phyloP scores from a whole-genome alignment of 1,139 yeast species.

The Suhomyces maxii region DNA sequence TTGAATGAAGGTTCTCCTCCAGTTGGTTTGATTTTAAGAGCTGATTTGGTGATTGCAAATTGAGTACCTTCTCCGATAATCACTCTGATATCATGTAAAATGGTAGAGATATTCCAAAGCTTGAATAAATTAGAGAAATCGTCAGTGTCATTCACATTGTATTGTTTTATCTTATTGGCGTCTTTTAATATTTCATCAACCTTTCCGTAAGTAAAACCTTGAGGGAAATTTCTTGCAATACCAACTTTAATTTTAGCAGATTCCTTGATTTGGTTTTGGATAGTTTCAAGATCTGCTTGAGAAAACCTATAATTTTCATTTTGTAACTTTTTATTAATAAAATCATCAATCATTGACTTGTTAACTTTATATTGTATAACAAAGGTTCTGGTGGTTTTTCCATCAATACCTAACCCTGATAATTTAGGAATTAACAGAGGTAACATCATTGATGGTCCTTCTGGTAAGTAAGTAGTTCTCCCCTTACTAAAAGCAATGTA shows the following conservation, averaged over 20 bases:
- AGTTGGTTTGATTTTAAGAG: conserved; percentile 16
- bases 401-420: conserved; percentile 58
- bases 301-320: conserved; percentile 18
- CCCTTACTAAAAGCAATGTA: conserved; percentile 61
- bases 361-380: conserved; percentile 39
- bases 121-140: conserved; percentile 28
- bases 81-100: conserved; percentile 27
- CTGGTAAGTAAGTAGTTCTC: conserved; percentile 75
- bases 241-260: conserved; percentile 23
- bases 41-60: conserved; percentile 16
- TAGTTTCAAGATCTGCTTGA: conserved; percentile 17
- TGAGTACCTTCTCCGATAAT: conserved; percentile 23
- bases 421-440: conserved; percentile 56
- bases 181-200: conserved; percentile 34
- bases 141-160: conserved; percentile 7
- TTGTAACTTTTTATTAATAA: conserved; percentile 19
- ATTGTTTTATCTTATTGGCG: conserved; percentile 9
- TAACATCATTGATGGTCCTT: conserved; percentile 63
- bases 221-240: conserved; percentile 32
- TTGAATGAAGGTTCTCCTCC: conserved; percentile 5
- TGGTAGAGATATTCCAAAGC: conserved; percentile 30
- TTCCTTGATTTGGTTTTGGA: conserved; percentile 15
- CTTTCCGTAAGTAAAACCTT: conserved; percentile 36
- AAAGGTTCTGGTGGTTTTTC: conserved; percentile 47
- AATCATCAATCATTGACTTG: conserved; percentile 24